A percentile compares a stretch with the other conserved stretches of the same genome.
Conservation (phyloP, 352 stramenopile species). For the Pythium apleroticum region DNA sequence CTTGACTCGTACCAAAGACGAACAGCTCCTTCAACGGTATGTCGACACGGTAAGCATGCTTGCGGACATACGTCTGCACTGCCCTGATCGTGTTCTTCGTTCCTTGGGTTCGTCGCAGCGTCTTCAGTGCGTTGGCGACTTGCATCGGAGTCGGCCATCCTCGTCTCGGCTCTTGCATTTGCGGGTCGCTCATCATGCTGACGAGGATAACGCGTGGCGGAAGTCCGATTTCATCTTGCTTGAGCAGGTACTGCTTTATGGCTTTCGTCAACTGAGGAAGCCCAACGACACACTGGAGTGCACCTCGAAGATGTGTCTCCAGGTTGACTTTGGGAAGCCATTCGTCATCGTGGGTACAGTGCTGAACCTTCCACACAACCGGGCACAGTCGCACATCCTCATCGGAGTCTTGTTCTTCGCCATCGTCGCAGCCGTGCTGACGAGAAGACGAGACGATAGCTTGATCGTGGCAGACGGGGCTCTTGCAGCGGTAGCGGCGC, state of each 20-base stretch:
- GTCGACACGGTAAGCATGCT: neutral
- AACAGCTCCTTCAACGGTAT: neutral
- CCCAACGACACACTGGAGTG: neutral
- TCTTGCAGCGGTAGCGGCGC: no score
- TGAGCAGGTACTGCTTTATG: neutral
- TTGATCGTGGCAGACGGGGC: no score
- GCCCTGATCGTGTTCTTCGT: conserved; percentile 11
- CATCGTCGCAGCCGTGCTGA: no score
- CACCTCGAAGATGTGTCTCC: neutral
- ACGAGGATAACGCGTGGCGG: neutral
- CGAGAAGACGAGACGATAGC: no score
- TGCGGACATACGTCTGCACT: neutral
- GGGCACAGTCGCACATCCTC: no score
- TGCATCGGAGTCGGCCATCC: conserved; percentile 2
- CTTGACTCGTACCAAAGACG: neutral
- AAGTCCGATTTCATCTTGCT: neutral
- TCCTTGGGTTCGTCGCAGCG: neutral
- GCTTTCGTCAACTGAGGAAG: neutral
- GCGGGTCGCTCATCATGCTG: neutral
- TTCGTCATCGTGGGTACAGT: neutral
- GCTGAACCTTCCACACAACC: neutral
- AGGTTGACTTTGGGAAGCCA: neutral
- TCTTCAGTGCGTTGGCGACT: conserved; percentile 9
- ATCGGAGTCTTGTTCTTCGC: no score
- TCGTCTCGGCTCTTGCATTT: neutral